A percentile compares a stretch with the other conserved stretches of the same genome.
phyloP scores from a whole-genome alignment of 2,329 filamentous ascomycete genomes.

The Paecilomyces niveus region DNA sequence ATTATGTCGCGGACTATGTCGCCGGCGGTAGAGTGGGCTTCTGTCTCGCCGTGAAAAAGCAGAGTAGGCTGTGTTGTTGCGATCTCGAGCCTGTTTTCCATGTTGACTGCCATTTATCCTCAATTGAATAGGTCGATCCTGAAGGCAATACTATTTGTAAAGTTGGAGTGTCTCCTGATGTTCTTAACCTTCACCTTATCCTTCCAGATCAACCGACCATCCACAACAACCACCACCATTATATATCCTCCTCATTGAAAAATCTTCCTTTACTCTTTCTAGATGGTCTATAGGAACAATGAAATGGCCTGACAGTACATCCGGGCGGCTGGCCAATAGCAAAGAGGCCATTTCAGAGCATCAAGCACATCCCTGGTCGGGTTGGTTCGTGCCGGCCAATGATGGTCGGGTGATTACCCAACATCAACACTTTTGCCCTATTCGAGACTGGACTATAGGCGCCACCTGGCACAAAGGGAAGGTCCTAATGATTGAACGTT shows the following conservation, averaged over 20 bases:
- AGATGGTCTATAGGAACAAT: background rate
- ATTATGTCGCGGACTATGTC: conserved; percentile 46
- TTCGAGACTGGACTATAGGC: background rate
- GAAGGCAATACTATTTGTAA: too few species aligned
- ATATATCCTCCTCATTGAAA: background rate
- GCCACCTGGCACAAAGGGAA: background rate
- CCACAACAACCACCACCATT: background rate
- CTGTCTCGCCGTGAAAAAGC: background rate
- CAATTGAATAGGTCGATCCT: too few species aligned
- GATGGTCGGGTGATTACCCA: background rate
- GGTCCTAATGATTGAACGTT: background rate
- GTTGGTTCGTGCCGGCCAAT: background rate
- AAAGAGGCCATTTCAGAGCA: background rate
- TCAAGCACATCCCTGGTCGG: background rate
- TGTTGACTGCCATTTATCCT: background rate
- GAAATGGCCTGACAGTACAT: background rate
- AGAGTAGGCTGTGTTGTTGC: background rate
- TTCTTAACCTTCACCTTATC: background rate
- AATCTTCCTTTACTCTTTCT: background rate
- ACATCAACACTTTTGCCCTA: background rate
- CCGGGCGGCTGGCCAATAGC: background rate
- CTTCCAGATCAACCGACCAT: background rate
- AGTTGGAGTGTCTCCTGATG: background rate
- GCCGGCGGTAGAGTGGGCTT: conserved; percentile 1
- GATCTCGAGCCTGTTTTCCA: background rate